Conservation (phyloP, 371 early-diverging fungal genomes). For the Mortierella sp. region DNA sequence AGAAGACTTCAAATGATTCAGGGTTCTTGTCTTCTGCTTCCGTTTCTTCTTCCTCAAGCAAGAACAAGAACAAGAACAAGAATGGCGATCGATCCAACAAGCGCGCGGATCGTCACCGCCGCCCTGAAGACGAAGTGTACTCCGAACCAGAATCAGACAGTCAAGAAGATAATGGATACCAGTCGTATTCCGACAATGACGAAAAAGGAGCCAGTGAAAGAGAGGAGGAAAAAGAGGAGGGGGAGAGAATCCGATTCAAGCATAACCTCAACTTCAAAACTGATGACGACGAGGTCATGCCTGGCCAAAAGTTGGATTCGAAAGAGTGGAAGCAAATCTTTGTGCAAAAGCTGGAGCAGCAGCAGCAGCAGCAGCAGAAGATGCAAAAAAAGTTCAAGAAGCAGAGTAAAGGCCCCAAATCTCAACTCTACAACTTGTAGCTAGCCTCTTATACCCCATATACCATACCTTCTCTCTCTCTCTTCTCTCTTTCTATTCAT, state of each 20-base stretch:
- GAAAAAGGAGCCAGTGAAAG: background rate
- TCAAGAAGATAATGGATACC: background rate
- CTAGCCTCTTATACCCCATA: background rate
- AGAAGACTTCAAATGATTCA: background rate
- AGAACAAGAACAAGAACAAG: background rate
- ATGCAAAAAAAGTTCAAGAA: constrained; percentile 6
- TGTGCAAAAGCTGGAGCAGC: constrained; percentile 33
- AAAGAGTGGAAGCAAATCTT: constrained; percentile 27
- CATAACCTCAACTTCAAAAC: constrained; percentile 46
- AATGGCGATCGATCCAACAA: constrained; percentile 29
- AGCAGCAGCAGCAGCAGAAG: constrained; percentile 3
- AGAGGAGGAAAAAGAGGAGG: constrained; percentile 4
- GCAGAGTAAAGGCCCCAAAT: constrained; percentile 1
- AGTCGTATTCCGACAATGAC: background rate
- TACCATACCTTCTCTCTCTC: background rate
- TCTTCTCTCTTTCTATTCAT: too few species aligned
- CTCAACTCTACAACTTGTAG: background rate
- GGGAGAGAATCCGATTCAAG: constrained; percentile 42
- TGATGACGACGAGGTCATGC: constrained; percentile 4
- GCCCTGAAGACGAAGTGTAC: constrained; percentile 16
- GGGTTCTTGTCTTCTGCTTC: background rate
- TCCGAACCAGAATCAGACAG: background rate
- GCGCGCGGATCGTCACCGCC: constrained; percentile 26
- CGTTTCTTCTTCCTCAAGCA: background rate
- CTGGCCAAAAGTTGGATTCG: constrained; percentile 2